A percentile compares a stretch with the other conserved stretches of the same genome.
Conservation (phyloP, 2,329 filamentous ascomycete species). For the Stagonosporopsis rhizophila region DNA sequence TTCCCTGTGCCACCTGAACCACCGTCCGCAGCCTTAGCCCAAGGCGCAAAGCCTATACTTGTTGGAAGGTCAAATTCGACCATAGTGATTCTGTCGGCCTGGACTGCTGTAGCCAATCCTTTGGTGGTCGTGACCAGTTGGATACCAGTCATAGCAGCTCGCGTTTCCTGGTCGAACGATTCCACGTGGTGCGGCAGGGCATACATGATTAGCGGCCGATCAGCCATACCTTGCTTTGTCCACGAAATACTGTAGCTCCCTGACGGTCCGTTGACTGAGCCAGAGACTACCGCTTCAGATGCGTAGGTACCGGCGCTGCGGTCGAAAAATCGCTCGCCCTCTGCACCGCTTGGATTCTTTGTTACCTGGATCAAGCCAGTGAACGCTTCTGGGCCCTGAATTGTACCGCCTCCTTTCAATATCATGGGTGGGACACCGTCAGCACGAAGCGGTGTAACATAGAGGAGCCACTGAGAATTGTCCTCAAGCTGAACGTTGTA, state of each 20-base stretch:
- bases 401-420: conserved; percentile 68
- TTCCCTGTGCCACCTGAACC: conserved; percentile 49
- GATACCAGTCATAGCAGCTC: conserved; percentile 59
- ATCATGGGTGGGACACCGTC: conserved; percentile 69
- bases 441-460: conserved; percentile 68
- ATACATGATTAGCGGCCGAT: conserved; percentile 76
- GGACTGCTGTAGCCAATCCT: conserved; percentile 76
- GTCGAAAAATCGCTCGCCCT: conserved; percentile 76
- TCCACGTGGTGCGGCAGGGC: conserved; percentile 86
- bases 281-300: conserved; percentile 62
- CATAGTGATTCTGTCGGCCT: conserved; percentile 66
- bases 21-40: conserved; percentile 61
- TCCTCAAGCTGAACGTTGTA: conserved; percentile 56
- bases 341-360: conserved; percentile 68
- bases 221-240: conserved; percentile 68
- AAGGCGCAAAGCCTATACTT: conserved; percentile 80
- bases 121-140: conserved; percentile 84
- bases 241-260: conserved; percentile 80
- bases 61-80: conserved; percentile 72
- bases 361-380: conserved; percentile 82
- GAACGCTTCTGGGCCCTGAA: conserved; percentile 72
- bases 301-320: conserved; percentile 78
- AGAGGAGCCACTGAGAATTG: conserved; percentile 76
- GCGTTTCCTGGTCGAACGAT: conserved; percentile 71
- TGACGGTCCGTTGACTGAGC: conserved; percentile 48